phyloP scores from a whole-genome alignment of 257 asterid genomes.

The Forsythia suspensa region DNA sequence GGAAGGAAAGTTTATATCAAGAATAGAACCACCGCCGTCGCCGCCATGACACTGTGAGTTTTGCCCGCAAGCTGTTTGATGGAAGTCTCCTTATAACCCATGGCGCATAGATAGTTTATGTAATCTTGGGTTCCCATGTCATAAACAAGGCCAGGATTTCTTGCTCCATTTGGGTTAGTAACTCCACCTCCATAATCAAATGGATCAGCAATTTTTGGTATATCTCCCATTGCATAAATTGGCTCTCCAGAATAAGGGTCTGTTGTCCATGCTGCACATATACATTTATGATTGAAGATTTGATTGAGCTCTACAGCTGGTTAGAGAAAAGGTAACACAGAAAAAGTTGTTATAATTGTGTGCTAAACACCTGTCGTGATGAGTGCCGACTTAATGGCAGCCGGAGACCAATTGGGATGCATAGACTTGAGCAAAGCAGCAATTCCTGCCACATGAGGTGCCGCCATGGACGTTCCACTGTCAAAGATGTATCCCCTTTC shows the following conservation, averaged over 20 bases:
- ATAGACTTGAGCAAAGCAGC: conserved; percentile 34
- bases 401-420: conserved; percentile 43
- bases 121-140: conserved; percentile 33
- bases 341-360: background rate
- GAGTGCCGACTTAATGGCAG: conserved; percentile 37
- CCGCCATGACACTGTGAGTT: background rate
- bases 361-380: conserved; percentile 32
- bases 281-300: background rate
- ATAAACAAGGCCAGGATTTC: conserved; percentile 32
- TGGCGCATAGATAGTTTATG: conserved; percentile 33
- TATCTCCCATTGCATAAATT: conserved; percentile 17
- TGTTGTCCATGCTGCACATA: conserved; percentile 29
- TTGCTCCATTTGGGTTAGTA: conserved; percentile 25
- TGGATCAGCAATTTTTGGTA: conserved; percentile 23
- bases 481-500: background rate
- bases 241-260: conserved; percentile 36
- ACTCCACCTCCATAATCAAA: conserved; percentile 42
- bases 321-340: too few relatives aligned
- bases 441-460: conserved; percentile 41
- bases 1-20: conserved; percentile 44
- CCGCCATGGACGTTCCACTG: conserved; percentile 42
- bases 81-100: conserved; percentile 19
- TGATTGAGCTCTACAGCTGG: too few relatives aligned
- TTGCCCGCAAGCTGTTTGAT: conserved; percentile 22
- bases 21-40: background rate